Base-by-base conservation (phyloP, 139 green algal genomes). In the Closterium sp. region DNA sequence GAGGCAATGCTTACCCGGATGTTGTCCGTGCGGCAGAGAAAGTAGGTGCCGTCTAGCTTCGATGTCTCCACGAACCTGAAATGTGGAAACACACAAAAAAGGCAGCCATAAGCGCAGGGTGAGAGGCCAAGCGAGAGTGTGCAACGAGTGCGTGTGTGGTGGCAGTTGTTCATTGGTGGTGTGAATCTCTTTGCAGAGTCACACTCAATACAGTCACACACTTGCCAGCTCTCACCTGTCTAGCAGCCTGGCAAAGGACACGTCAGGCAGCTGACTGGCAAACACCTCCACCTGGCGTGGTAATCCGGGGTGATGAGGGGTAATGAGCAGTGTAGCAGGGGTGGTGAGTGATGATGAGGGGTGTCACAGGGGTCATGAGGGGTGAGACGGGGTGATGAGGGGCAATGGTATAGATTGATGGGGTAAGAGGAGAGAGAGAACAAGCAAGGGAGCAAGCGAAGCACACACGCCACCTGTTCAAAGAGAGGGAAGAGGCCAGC, bases 401-500 rank as follows among this genome's bases (percentile, higher is more conserved):
- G 17, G 62, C 19, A 5, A 79, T 50, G 38, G 7, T 17, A 50
- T 50, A 79, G 2, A 13, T 22, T 79, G 62, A 24, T 17, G 50
- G 7, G 50, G 50, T 42, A 42, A 21, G 50, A 70, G 50, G 50
- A 24, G 50, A 70, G 50, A 21, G 50, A 21, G 2, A 24, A 4
- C 62, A 79, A 1, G 62, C 17, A 2, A 27, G 19, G 62, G 62
- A 79, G 62, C 17, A 22, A 79, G 62, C 50, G 21, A 70, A 70
- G 50, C 11, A 24, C 50, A 70, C 13, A 21, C 11, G 50, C 7
- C 50, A 70, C 11, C 50, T 70, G 97, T 86, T 98, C 96, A 86
- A 97, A 98, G 88, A 96, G 92, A 2, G 97, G 97, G 79, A 86
- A 93, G 38, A 91, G 73, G 13, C 86, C 90, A 11, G 50, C 93